phyloP scores from a whole-genome alignment of 75 land plant species.

The Pinus tabuliformis region DNA sequence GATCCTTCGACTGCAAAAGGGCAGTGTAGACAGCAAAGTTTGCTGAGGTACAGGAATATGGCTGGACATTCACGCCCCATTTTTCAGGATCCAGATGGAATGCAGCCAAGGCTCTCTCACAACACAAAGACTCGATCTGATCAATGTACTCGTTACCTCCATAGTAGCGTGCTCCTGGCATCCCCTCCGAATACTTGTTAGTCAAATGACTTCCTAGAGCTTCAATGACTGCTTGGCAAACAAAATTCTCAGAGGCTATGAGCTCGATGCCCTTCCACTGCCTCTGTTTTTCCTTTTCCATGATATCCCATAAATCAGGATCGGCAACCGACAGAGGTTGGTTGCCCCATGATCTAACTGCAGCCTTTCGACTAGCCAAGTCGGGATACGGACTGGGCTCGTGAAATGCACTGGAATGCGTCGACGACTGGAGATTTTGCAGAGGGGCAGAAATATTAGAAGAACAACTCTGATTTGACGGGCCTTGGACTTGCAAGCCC shows the following conservation, averaged over 20 bases:
- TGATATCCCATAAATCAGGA: slow-evolving; percentile 69
- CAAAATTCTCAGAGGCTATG: slow-evolving; percentile 95
- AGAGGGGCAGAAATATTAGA: background rate
- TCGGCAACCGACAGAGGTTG: slow-evolving; percentile 64
- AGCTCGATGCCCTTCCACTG: slow-evolving; percentile 82
- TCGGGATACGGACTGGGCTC: slow-evolving; percentile 15
- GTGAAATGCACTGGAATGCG: slow-evolving; percentile 16
- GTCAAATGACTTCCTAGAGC: slow-evolving; percentile 93
- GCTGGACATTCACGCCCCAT: slow-evolving; percentile 99
- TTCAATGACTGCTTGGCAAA: slow-evolving; percentile 87
- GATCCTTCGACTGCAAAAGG: slow-evolving; percentile 70
- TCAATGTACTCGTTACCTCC: slow-evolving; percentile 90
- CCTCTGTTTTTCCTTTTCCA: slow-evolving; percentile 85
- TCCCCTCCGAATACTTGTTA: slow-evolving; percentile 94
- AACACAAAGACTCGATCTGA: slow-evolving; percentile 76
- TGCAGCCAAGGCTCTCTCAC: slow-evolving; percentile 70
- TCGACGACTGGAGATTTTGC: background rate
- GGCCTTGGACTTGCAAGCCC: background rate
- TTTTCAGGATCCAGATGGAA: slow-evolving; percentile 63
- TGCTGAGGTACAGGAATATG: slow-evolving; percentile 92
- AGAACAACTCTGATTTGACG: background rate
- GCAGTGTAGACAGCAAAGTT: slow-evolving; percentile 97
- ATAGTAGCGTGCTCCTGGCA: slow-evolving; percentile 87
- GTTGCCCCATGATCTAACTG: slow-evolving; percentile 81
- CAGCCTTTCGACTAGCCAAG: slow-evolving; percentile 32